A percentile compares a stretch with the other conserved stretches of the same genome.
Conservation (phyloP, 345 rosid genomes). For the Anacardium occidentale region DNA sequence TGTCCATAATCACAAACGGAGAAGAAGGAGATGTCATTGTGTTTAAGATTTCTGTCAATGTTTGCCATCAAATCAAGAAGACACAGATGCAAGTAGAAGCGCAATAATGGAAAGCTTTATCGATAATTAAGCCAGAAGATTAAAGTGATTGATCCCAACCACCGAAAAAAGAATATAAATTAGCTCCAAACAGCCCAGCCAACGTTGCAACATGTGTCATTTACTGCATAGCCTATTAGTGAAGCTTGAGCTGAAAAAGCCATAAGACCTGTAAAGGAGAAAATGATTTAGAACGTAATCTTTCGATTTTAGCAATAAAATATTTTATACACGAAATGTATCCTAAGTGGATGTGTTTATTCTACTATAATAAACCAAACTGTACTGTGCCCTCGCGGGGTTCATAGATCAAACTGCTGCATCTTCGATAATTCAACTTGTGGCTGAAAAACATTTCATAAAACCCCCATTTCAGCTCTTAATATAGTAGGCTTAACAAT, state of each 20-base stretch:
- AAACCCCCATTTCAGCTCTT: not conserved
- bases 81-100: slow-evolving; percentile 1
- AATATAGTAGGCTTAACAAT: too few relatives aligned
- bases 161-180: not conserved
- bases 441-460: not conserved
- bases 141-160: slow-evolving; percentile 20
- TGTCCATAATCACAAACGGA: slow-evolving; percentile 14
- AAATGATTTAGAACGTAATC: too few relatives aligned
- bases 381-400: too few relatives aligned
- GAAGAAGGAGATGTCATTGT: slow-evolving; percentile 12
- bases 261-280: slow-evolving; percentile 5
- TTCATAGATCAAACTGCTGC: too few relatives aligned
- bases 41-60: slow-evolving; percentile 4
- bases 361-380: too few relatives aligned
- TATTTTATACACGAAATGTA: too few relatives aligned
- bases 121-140: slow-evolving; percentile 18
- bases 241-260: not conserved
- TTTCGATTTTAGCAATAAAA: too few relatives aligned
- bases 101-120: slow-evolving; percentile 19
- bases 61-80: slow-evolving; percentile 25
- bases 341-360: too few relatives aligned
- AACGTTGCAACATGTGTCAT: slow-evolving; percentile 19
- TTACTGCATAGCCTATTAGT: not conserved
- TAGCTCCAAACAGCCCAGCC: slow-evolving; percentile 1
- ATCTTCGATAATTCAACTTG: not conserved